Conservation (phyloP, 225 moss, liverwort and hornwort species). For the Sphagnum tenellum region DNA sequence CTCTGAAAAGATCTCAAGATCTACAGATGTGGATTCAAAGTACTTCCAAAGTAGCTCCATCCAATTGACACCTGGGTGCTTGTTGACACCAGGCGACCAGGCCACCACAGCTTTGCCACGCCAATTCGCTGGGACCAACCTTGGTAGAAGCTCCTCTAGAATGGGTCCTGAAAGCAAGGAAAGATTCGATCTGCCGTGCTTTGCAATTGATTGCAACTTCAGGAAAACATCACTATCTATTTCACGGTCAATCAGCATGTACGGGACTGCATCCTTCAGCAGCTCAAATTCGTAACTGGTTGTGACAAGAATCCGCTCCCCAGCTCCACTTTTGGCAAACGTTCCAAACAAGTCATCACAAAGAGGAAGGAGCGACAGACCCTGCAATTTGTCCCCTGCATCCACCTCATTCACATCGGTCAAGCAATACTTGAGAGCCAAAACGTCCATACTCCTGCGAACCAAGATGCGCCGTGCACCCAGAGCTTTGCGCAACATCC, state of each 20-base stretch:
- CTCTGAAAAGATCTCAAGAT: slow-evolving; percentile 53
- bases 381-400: slow-evolving; percentile 58
- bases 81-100: slow-evolving; percentile 55
- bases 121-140: slow-evolving; percentile 70
- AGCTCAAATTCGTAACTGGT: slow-evolving; percentile 54
- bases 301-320: slow-evolving; percentile 44
- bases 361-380: slow-evolving; percentile 67
- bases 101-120: slow-evolving; percentile 45
- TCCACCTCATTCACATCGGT: slow-evolving; percentile 56
- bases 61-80: slow-evolving; percentile 60
- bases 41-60: slow-evolving; percentile 74
- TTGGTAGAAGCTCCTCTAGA: slow-evolving; percentile 57
- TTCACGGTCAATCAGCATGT: slow-evolving; percentile 58
- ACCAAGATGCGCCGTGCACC: slow-evolving; percentile 48
- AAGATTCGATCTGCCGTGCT: slow-evolving; percentile 55
- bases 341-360: slow-evolving; percentile 53
- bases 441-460: slow-evolving; percentile 33
- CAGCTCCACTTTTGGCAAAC: slow-evolving; percentile 44
- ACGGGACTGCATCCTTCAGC: slow-evolving; percentile 40
- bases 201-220: slow-evolving; percentile 49
- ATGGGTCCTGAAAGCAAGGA: slow-evolving; percentile 46
- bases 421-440: slow-evolving; percentile 78
- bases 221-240: slow-evolving; percentile 44
- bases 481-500: slow-evolving; percentile 57
- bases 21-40: slow-evolving; percentile 38